These are phyloP conservation scores for Tetrahymena borealis DNA, from an alignment of 73 alveolate species.

Conservation along the genomic window DNA sequence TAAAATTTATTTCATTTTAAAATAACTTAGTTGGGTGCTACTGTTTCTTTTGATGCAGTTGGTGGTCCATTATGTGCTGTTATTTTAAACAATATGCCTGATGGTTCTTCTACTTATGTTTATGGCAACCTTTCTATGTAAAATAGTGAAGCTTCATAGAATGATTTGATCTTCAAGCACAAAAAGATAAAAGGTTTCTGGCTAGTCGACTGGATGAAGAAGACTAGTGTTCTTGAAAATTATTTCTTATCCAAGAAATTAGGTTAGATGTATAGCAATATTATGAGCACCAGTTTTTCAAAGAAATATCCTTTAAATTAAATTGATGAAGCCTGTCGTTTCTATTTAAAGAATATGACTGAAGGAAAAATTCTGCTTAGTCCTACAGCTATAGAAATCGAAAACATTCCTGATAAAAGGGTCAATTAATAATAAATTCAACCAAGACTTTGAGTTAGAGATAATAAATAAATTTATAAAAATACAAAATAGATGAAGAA, in stretches of 20 bases:
- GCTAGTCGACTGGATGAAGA: conserved; percentile 23
- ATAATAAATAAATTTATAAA: background rate
- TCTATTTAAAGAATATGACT: conserved; percentile 9
- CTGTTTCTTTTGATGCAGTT: conserved; percentile 55
- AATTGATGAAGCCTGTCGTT: conserved; percentile 8
- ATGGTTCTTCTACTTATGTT: conserved; percentile 31
- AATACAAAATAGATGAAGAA: too few relatives aligned
- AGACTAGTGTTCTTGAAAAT: conserved; percentile 3
- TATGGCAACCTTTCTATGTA: conserved; percentile 42
- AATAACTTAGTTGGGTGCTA: conserved; percentile 40
- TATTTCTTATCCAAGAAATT: conserved; percentile 6
- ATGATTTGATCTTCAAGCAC: conserved; percentile 37
- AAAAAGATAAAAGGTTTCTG: conserved; percentile 55
- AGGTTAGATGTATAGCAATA: background rate
- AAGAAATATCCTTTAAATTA: conserved; percentile 6
- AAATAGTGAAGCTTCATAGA: conserved; percentile 23
- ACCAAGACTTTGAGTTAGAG: background rate
- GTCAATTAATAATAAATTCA: background rate
- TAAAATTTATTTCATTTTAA: too few relatives aligned
- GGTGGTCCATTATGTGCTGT: conserved; percentile 64
- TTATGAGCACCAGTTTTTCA: conserved; percentile 7
- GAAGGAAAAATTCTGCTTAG: conserved; percentile 26
- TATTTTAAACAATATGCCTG: conserved; percentile 55
- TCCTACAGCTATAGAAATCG: background rate
- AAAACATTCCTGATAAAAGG: background rate